Evolutionary conservation across 208 protist genomes (phyloP), one percentile per base, ranked within the genome.

Genomic region (Kentomonas sorsogonicus): DNA sequence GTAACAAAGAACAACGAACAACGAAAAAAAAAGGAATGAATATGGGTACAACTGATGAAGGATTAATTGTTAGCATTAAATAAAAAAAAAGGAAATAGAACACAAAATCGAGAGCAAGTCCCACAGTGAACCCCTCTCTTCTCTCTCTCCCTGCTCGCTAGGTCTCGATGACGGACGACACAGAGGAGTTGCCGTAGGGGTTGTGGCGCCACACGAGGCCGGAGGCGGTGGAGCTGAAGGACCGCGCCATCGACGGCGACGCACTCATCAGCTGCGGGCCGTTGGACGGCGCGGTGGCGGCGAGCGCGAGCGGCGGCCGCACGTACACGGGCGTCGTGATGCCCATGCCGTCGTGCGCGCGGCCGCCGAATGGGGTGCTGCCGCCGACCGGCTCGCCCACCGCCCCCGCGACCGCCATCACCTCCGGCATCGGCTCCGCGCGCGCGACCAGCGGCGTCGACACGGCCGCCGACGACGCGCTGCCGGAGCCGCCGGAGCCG

Each of bases 201-300:
- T 93, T 93, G 60, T 93, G 86, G 1, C 81, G 74, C 82, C 86
- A 93, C 26, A 89, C 68, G 41, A 88, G 47, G 31, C 79, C 76
- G 3, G 66, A 70, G 0, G 81, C 55, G 18, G 78, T 89, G 20
- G 76, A 89, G 60, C 73, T 87, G 47, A 83, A 80, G 6, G 81
- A 89, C 7, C 79, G 71, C 9, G 60, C 59, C 67, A 77, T 40
- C 10, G 66, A 38, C 1, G 79, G 77, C 0, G 83, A 90, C 51
- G 69, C 67, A 11, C 70, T 62, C 65, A 84, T 54, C 39, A 59
- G 50, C 48, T 16, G 30, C 41, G 55, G 30, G 62, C 68, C 40
- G 34, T 59, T 52, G 40, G 56, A 43, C 9, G 77, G 72, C 11
- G 73, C 69, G 1, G 72, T 79, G 30, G 62, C 54, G 23, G 70